These are phyloP conservation scores for Yarrowia alimentaria DNA, from an alignment of 805 yeast species.

Conservation along the genomic window DNA sequence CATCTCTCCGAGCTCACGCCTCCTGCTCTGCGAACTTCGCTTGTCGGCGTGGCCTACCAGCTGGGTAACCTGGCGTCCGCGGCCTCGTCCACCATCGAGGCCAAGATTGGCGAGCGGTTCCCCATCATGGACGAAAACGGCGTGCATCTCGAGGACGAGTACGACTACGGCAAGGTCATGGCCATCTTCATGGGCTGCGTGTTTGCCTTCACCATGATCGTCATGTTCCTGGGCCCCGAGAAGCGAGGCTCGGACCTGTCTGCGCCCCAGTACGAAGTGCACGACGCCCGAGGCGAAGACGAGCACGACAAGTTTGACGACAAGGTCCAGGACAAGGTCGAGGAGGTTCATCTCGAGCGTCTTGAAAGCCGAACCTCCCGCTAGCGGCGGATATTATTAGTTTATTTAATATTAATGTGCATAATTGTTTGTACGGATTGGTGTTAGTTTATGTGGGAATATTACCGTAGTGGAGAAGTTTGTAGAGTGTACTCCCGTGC, in stretches of 20 bases:
- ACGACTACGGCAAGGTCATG: conserved; percentile 70
- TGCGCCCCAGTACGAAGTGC: conserved; percentile 31
- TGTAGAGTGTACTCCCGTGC: too few species aligned
- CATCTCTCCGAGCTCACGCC: conserved; percentile 66
- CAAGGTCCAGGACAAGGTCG: neutral
- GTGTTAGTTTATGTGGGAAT: too few species aligned
- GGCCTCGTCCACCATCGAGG: conserved; percentile 69
- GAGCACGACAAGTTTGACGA: neutral
- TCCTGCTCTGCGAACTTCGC: conserved; percentile 60
- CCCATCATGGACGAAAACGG: conserved; percentile 48
- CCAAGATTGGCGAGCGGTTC: conserved; percentile 58
- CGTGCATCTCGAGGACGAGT: conserved; percentile 38
- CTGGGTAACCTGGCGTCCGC: conserved; percentile 71
- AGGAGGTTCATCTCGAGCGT: conserved; percentile 10
- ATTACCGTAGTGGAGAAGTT: too few species aligned
- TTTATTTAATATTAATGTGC: neutral
- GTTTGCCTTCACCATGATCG: conserved; percentile 50
- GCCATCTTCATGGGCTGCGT: conserved; percentile 67
- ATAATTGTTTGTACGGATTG: too few species aligned
- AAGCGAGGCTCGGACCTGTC: conserved; percentile 34
- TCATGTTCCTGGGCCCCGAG: conserved; percentile 60
- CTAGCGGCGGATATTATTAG: neutral
- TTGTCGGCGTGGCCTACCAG: conserved; percentile 64
- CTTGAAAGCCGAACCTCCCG: conserved; percentile 8
- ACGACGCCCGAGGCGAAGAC: conserved; percentile 2